phyloP scores from a whole-genome alignment of 2,329 filamentous ascomycete species.

The Colletotrichum simmondsii region DNA sequence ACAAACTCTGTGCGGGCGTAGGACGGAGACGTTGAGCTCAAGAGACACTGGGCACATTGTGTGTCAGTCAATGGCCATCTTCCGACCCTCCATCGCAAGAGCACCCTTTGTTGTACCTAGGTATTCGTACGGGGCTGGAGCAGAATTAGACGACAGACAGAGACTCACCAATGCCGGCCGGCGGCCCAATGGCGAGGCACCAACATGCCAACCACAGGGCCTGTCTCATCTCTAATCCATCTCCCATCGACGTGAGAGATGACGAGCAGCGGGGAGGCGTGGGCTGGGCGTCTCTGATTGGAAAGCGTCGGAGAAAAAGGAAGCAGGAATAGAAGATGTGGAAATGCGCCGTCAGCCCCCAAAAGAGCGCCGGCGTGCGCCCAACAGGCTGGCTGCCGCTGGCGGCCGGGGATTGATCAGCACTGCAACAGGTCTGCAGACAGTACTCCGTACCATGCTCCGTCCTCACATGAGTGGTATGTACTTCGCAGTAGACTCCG shows the following conservation, averaged over 20 bases:
- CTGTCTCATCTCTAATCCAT: constrained; percentile 34
- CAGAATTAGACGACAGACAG: constrained; percentile 1
- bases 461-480: too few relatives aligned
- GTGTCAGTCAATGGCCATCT: not conserved
- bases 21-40: not conserved
- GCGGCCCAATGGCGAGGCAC: constrained; percentile 5
- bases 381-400: not conserved
- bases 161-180: constrained; percentile 14
- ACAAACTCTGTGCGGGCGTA: not conserved
- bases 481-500: too few relatives aligned
- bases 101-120: not conserved
- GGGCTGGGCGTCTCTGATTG: constrained; percentile 19
- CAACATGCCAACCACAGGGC: constrained; percentile 7
- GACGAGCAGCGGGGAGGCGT: constrained; percentile 28
- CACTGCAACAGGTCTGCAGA: not conserved
- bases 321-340: constrained; percentile 29
- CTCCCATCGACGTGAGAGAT: constrained; percentile 17
- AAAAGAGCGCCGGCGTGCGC: not conserved
- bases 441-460: not conserved
- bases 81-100: constrained; percentile 22
- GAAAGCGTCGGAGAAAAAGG: constrained; percentile 29
- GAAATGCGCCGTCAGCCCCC: constrained; percentile 28
- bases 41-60: not conserved
- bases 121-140: not conserved
- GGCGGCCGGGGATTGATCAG: not conserved